phyloP scores from a whole-genome alignment of 164 flowering plant genomes.

The Sextonia rubra region DNA sequence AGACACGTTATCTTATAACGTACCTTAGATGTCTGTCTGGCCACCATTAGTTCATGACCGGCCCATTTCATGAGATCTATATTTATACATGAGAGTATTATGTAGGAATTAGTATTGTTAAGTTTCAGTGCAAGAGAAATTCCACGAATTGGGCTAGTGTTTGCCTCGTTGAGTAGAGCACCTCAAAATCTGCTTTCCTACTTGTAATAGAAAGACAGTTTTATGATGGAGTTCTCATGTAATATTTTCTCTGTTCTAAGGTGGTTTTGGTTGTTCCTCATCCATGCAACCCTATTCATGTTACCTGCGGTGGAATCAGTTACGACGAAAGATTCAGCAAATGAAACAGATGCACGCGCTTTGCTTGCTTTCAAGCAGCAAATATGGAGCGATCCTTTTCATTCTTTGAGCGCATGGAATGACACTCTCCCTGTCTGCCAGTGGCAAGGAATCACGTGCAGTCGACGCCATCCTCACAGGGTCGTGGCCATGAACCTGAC shows the following conservation, averaged over 20 bases:
- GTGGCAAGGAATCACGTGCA: neutral
- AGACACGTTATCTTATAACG: too few species aligned
- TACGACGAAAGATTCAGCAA: neutral
- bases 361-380: neutral
- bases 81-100: neutral
- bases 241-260: neutral
- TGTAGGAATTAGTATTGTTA: constrained; percentile 4
- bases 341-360: neutral
- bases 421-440: neutral
- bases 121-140: too few species aligned
- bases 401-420: neutral
- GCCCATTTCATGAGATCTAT: too few species aligned
- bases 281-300: constrained; percentile 10
- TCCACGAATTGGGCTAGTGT: too few species aligned
- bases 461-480: constrained; percentile 11
- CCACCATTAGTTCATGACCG: too few species aligned
- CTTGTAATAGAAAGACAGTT: too few species aligned
- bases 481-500: constrained; percentile 19
- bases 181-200: constrained; percentile 11
- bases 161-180: neutral
- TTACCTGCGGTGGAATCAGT: neutral
- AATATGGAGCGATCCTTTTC: neutral
- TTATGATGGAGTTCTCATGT: neutral
- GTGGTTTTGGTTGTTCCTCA: neutral
- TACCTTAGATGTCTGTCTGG: too few species aligned